Evolutionary conservation across 2,329 filamentous ascomycete genomes (phyloP).

Genomic region (Arthroderma uncinatum): DNA sequence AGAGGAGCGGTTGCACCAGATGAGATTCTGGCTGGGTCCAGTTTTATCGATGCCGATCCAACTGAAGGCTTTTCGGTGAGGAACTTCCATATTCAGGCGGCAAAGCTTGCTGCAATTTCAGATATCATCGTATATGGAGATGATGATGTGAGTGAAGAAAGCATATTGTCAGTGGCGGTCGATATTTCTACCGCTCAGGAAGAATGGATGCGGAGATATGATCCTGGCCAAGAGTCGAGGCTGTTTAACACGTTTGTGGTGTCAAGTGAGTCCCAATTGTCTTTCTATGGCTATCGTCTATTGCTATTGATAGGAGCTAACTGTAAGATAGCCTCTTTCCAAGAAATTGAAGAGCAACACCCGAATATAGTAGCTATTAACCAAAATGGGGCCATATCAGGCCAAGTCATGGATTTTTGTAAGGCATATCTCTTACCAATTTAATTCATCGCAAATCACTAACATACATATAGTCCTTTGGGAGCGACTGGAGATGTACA

Average conservation of each 20-base stretch:
- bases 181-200: constrained; percentile 64
- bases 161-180: constrained; percentile 53
- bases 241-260: constrained; percentile 78
- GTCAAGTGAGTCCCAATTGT: constrained; percentile 37
- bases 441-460: constrained; percentile 10
- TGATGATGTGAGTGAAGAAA: constrained; percentile 48
- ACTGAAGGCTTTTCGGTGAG: constrained; percentile 85
- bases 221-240: constrained; percentile 45
- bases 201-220: constrained; percentile 58
- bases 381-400: constrained; percentile 58
- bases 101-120: constrained; percentile 75
- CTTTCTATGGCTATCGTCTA: neutral
- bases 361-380: constrained; percentile 65
- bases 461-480: constrained; percentile 48
- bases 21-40: constrained; percentile 57
- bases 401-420: constrained; percentile 74
- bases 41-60: constrained; percentile 77
- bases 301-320: constrained; percentile 10
- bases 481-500: constrained; percentile 84
- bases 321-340: constrained; percentile 47
- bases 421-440: constrained; percentile 19
- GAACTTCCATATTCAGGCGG: constrained; percentile 93
- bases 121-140: constrained; percentile 91
- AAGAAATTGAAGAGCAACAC: constrained; percentile 58
- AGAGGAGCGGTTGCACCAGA: constrained; percentile 78